Base-by-base conservation (phyloP, 331 rosid genomes). In the Malus hybrid region DNA sequence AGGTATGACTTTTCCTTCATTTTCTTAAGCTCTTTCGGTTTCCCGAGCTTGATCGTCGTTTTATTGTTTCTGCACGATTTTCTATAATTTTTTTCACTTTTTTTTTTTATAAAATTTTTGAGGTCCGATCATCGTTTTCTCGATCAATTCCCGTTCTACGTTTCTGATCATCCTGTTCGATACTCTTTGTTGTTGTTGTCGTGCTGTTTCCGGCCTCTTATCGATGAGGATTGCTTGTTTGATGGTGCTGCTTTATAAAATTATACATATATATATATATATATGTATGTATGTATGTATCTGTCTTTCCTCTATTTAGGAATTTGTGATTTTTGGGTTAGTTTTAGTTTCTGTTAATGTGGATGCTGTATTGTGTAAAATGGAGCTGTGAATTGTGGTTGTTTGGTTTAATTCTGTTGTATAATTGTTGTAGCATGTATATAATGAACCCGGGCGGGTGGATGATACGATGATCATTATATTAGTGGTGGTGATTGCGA, bases 1-100 rank as follows among this genome's bases (percentile, higher is more conserved):
- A 76, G 87, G 82, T 90, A 73, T 71, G 79, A 69, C 75, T 71
- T 13, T 18, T 50, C 14, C 3, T 56, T 68, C 4, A 7, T 5
- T 63, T 39, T 16, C 0, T 11, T 10, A 11, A 27, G 18, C 13
- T 50, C 14, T 4, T 31, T 29, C 31, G 4, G 12, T 44, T 24
- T 19, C 9, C 13, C 70, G 42, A 16, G 52, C 46, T 68, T 68
- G 81, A 80, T 82, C 79, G 61, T 62, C 3, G 46, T 76, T 33
- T 65, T 67, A 48, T 44, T 62, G 36, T 14, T 14, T n/a, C 27
- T 56, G 46, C 39, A 12, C 33, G 11, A 27, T 24, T 32, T 46
- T 5, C 73, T 3, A 7, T 3, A 5, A 68, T 72, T 22, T 76
- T 7, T n/a, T 32, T 20, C n/a, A 16, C 74, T 3, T 10, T 5